These are phyloP conservation scores for Mercurialis annua DNA, from an alignment of 345 rosid species.

Conservation along the genomic window DNA sequence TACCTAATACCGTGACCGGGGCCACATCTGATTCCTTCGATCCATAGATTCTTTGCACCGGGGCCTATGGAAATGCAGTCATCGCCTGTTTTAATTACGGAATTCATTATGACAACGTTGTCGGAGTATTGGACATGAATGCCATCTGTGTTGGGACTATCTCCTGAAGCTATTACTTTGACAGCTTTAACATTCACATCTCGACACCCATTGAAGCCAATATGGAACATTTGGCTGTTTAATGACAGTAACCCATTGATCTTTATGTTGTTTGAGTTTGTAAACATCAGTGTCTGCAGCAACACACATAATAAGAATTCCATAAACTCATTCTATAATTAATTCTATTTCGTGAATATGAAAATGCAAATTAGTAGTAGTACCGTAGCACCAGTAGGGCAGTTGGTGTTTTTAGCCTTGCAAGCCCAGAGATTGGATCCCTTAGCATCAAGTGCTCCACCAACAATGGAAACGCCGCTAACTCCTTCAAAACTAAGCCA, in stretches of 20 bases:
- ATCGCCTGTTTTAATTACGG: conserved; percentile 25
- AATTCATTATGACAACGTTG: conserved; percentile 7
- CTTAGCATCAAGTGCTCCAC: conserved; percentile 53
- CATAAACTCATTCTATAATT: neutral
- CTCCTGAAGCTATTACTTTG: conserved; percentile 10
- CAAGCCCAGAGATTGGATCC: conserved; percentile 59
- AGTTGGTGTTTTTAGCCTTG: conserved; percentile 32
- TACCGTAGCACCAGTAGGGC: conserved; percentile 66
- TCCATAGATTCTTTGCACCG: conserved; percentile 21
- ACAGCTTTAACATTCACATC: conserved; percentile 13
- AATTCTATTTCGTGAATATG: neutral
- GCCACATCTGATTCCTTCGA: conserved; percentile 23
- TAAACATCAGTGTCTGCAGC: conserved; percentile 22
- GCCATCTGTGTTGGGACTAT: conserved; percentile 35
- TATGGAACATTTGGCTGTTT: conserved; percentile 29
- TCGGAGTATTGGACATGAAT: conserved; percentile 26
- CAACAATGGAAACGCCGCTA: conserved; percentile 41
- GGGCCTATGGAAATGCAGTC: conserved; percentile 36
- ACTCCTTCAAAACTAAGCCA: conserved; percentile 54
- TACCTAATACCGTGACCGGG: conserved; percentile 38
- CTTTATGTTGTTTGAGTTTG: conserved; percentile 19
- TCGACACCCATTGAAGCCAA: conserved; percentile 21
- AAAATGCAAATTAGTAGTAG: neutral
- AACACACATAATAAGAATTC: neutral
- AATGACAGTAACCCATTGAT: conserved; percentile 18